A percentile compares a stretch with the other conserved stretches of the same genome.
These are phyloP conservation scores for Talaromyces sp. DNA, from an alignment of 2,329 filamentous ascomycete species.

Conservation along the genomic window DNA sequence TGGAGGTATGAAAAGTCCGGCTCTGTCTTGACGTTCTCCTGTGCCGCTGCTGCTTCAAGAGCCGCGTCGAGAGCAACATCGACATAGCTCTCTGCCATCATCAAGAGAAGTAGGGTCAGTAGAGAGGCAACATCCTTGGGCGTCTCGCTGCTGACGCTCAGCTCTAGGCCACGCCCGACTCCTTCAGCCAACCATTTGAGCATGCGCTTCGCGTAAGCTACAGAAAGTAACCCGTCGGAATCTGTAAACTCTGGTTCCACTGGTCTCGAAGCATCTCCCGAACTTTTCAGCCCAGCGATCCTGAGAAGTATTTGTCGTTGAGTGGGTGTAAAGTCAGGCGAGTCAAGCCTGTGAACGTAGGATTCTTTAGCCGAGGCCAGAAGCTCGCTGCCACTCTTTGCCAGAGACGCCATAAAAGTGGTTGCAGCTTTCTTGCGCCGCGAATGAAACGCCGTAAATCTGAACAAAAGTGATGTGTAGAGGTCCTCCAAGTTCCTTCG, in stretches of 20 bases:
- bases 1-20: constrained; percentile 83
- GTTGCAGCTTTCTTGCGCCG: constrained; percentile 71
- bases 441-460: constrained; percentile 87
- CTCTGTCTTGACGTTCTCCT: constrained; percentile 75
- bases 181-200: constrained; percentile 95
- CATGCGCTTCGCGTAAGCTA: constrained; percentile 94
- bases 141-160: constrained; percentile 82
- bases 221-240: constrained; percentile 75
- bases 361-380: constrained; percentile 83
- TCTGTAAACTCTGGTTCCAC: constrained; percentile 88
- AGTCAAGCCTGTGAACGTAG: constrained; percentile 83
- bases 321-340: constrained; percentile 78
- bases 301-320: constrained; percentile 87
- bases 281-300: constrained; percentile 75
- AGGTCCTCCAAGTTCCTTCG: constrained; percentile 68
- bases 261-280: constrained; percentile 59
- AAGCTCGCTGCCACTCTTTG: constrained; percentile 83
- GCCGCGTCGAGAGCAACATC: constrained; percentile 64
- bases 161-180: constrained; percentile 81
- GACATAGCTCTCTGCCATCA: constrained; percentile 79
- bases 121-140: constrained; percentile 89
- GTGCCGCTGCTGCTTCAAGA: constrained; percentile 67
- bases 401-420: constrained; percentile 86
- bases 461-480: constrained; percentile 89
- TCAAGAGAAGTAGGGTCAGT: constrained; percentile 74